Evolutionary conservation across 140 eudicot species (phyloP).

Genomic region (Bidens hawaiensis): DNA sequence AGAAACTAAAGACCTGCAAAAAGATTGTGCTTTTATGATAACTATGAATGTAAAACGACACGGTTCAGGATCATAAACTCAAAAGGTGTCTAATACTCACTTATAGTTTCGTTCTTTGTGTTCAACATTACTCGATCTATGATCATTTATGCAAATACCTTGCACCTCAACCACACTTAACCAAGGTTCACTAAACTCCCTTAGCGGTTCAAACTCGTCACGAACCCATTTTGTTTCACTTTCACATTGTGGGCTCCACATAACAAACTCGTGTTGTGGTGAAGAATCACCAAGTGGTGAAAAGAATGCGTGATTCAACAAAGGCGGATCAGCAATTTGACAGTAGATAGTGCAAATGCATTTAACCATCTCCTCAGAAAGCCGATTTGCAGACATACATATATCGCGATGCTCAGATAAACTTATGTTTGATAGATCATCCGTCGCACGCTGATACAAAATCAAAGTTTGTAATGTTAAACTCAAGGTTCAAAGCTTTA

Average conservation of each 20-base stretch:
- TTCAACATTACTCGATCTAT: conserved; percentile 43
- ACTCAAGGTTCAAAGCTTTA: neutral
- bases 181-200: conserved; percentile 54
- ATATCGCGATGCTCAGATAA: conserved; percentile 41
- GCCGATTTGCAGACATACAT: conserved; percentile 53
- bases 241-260: conserved; percentile 48
- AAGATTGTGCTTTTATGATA: neutral
- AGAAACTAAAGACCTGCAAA: conserved; percentile 69
- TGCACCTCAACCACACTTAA: conserved; percentile 47
- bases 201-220: conserved; percentile 29
- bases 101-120: conserved; percentile 51
- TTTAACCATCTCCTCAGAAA: conserved; percentile 82
- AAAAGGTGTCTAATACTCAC: conserved; percentile 26
- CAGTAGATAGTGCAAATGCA: conserved; percentile 63
- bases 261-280: conserved; percentile 31
- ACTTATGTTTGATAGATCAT: conserved; percentile 36
- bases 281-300: conserved; percentile 46
- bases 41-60: neutral
- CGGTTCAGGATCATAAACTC: neutral
- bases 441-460: conserved; percentile 37
- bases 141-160: conserved; percentile 41
- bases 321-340: conserved; percentile 67
- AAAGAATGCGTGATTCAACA: conserved; percentile 30
- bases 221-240: conserved; percentile 29
- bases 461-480: neutral